Evolutionary conservation across 441 rosid species (phyloP).

Genomic region (Gossypium aridum): DNA sequence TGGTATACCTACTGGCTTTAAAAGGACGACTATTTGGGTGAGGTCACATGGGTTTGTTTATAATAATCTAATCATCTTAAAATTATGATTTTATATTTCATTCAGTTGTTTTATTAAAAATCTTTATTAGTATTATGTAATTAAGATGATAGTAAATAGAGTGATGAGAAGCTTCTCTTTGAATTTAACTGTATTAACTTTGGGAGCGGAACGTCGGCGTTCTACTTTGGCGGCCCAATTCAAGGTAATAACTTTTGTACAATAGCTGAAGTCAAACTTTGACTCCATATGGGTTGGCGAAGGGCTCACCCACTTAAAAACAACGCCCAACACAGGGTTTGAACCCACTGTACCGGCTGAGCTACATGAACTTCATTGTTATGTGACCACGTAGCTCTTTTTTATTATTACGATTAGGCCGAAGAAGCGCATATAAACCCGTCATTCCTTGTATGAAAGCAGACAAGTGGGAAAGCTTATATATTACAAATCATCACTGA

Average conservation of each 20-base stretch:
- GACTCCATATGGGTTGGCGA: neutral
- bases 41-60: too few species aligned
- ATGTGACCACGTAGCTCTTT: too few species aligned
- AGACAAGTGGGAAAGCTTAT: neutral
- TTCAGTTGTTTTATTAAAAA: too few species aligned
- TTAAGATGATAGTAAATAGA: too few species aligned
- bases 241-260: neutral
- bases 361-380: neutral
- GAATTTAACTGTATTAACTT: neutral
- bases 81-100: too few species aligned
- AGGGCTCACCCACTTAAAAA: neutral
- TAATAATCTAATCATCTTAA: too few species aligned
- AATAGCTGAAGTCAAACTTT: neutral
- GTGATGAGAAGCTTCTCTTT: too few species aligned
- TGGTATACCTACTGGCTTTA: too few species aligned
- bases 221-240: neutral
- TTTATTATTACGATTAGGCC: too few species aligned
- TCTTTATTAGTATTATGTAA: too few species aligned
- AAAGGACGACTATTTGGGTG: too few species aligned
- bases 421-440: too few species aligned
- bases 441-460: neutral
- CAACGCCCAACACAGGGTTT: neutral
- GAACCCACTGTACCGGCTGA: neutral
- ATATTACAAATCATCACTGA: neutral
- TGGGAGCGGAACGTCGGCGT: neutral